Evolutionary conservation across 2,329 filamentous ascomycete species (phyloP), one percentile per base, ranked within the genome.

Genomic region (Boeremia lycopersici): DNA sequence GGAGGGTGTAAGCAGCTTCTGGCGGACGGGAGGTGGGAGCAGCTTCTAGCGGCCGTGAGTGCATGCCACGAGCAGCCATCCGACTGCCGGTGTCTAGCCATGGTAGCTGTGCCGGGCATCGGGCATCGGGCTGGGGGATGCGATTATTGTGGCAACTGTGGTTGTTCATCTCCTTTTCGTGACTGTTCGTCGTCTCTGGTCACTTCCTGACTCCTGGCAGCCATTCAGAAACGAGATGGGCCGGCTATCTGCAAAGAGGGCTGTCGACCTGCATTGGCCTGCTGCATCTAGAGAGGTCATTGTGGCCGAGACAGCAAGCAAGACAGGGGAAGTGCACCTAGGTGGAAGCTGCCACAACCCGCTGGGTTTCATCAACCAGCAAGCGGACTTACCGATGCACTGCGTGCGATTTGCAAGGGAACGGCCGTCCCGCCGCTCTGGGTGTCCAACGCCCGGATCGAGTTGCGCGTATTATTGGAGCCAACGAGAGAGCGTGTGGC

Each of bases 31-130:
- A 60, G 57, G 45, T 44, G 40, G 40, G 35, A 58, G 53, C 45
- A 56, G 49, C 57, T 64, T 65, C 62, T 64, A 67, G 64, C 56
- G 62, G 54, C 60, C 34, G 36, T 57, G 31, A 47, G 47, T 45
- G 54, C 62, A 61, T 57, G 42, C 46, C 29, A 39, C 35, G 13
- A 36, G 48, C 12, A 52, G n/a, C 19, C 36, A 33, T 31, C 26
- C 45, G 40, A 39, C 10, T 54, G 39, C 45, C 42, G 45, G 23
- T 52, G 30, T 39, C 41, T 46, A 23, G 42, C 29, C 29, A 43
- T 47, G 50, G 50, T 40, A 56, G 41, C 44, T 51, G 40, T 50
- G 39, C 52, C 56, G 42, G 39, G 17, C 23, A 28, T 23, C 35
- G 12, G 35, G 35, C 17, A 38, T 23, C 19, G 19, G 19, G 19